These are phyloP conservation scores for Galeopsis tetrahit DNA, from an alignment of 257 asterid genomes.

Conservation along the genomic window DNA sequence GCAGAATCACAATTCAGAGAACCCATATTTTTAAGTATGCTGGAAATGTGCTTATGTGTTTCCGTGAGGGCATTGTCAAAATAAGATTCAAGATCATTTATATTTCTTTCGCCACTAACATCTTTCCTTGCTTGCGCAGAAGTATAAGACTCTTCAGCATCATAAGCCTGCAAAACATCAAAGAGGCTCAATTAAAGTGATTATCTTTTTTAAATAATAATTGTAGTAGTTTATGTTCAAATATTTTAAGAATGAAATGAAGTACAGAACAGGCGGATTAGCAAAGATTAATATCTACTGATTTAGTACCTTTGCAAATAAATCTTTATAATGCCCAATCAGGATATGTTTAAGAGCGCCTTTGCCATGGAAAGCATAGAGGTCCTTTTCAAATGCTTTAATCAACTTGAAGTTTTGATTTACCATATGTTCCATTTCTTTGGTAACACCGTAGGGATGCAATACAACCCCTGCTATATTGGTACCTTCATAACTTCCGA, in stretches of 20 bases:
- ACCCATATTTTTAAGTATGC: slow-evolving; percentile 46
- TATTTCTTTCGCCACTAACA: slow-evolving; percentile 31
- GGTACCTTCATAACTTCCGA: slow-evolving; percentile 55
- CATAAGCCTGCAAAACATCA: slow-evolving; percentile 58
- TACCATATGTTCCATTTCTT: slow-evolving; percentile 72
- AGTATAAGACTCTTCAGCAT: slow-evolving; percentile 45
- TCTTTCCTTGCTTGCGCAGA: slow-evolving; percentile 40
- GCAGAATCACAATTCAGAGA: slow-evolving; percentile 45
- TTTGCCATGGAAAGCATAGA: slow-evolving; percentile 44
- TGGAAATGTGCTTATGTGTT: slow-evolving; percentile 45
- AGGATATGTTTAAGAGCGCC: slow-evolving; percentile 56
- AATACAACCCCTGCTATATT: slow-evolving; percentile 42
- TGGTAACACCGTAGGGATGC: slow-evolving; percentile 74
- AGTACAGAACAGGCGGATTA: slow-evolving; percentile 8
- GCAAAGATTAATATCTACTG: slow-evolving; percentile 2
- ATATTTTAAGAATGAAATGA: slow-evolving; percentile 8
- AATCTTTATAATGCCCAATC: slow-evolving; percentile 59
- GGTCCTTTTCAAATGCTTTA: slow-evolving; percentile 48
- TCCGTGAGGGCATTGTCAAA: slow-evolving; percentile 51
- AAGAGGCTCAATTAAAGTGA: slow-evolving; percentile 9
- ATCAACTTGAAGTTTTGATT: slow-evolving; percentile 59
- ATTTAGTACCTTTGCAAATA: slow-evolving; percentile 58
- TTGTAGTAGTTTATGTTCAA: not conserved
- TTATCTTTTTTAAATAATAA: not conserved
- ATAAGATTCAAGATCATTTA: slow-evolving; percentile 42